Conservation (phyloP, 2,329 filamentous ascomycete genomes). For the Furcasterigmium furcatum region DNA sequence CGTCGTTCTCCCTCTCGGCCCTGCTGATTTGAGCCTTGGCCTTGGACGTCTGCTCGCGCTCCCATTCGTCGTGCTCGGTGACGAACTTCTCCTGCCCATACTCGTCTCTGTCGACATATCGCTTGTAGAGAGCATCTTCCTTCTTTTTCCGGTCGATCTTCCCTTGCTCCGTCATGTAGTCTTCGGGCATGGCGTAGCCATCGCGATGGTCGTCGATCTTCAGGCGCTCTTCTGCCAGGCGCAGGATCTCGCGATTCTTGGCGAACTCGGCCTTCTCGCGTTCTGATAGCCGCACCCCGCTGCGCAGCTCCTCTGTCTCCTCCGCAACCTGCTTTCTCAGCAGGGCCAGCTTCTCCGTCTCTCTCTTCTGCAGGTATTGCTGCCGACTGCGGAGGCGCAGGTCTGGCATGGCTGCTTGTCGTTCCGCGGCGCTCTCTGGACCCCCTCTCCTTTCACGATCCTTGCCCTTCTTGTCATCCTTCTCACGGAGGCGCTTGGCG, state of each 20-base stretch:
- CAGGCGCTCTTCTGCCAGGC: slow-evolving; percentile 78
- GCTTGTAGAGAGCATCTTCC: slow-evolving; percentile 83
- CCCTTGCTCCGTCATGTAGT: slow-evolving; percentile 91
- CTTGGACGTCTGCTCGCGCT: slow-evolving; percentile 82
- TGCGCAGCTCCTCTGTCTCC: slow-evolving; percentile 76
- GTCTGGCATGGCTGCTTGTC: slow-evolving; percentile 72
- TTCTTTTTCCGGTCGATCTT: slow-evolving; percentile 87
- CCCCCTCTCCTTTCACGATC: slow-evolving; percentile 56
- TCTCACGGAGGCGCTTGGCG: slow-evolving; percentile 68
- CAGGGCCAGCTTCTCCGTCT: slow-evolving; percentile 80
- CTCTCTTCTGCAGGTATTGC: slow-evolving; percentile 90
- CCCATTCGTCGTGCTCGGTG: slow-evolving; percentile 96
- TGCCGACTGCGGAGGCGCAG: slow-evolving; percentile 82
- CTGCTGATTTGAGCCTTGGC: slow-evolving; percentile 82
- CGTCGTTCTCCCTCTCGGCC: slow-evolving; percentile 71
- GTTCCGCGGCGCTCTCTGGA: slow-evolving; percentile 61
- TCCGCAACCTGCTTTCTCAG: slow-evolving; percentile 87
- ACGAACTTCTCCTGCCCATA: slow-evolving; percentile 85
- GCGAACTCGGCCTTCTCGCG: slow-evolving; percentile 85
- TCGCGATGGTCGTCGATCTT: slow-evolving; percentile 89
- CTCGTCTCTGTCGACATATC: slow-evolving; percentile 84
- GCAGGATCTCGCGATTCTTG: slow-evolving; percentile 78
- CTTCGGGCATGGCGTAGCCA: slow-evolving; percentile 89
- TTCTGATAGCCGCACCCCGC: slow-evolving; percentile 71
- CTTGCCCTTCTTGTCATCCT: slow-evolving; percentile 68